A percentile compares a stretch with the other conserved stretches of the same genome.
Conservation (phyloP, 164 flowering plant genomes). For the Stephania cephalantha region DNA sequence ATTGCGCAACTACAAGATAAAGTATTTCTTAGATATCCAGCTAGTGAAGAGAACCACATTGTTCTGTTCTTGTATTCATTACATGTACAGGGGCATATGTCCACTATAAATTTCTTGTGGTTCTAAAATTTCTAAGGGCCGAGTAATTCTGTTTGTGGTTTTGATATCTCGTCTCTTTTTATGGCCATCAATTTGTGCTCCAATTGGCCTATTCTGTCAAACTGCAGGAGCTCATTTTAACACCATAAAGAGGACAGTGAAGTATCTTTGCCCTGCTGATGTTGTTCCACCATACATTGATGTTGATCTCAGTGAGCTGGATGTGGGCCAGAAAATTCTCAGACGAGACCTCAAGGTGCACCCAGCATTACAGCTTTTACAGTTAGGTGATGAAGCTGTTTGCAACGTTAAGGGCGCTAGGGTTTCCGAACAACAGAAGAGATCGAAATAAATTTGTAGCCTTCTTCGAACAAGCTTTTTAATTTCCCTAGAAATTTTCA, state of each 20-base stretch:
- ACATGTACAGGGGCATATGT: no score
- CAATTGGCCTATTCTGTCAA: neutral
- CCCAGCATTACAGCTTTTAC: constrained; percentile 66
- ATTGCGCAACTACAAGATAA: no score
- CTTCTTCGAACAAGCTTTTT: neutral
- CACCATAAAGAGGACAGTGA: constrained; percentile 73
- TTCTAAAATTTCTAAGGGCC: no score
- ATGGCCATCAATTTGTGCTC: neutral
- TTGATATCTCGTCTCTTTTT: neutral
- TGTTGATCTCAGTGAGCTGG: constrained; percentile 90
- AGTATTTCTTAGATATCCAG: no score
- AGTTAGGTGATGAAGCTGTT: constrained; percentile 52
- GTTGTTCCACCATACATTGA: constrained; percentile 90
- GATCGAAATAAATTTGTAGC: constrained; percentile 34
- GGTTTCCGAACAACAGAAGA: constrained; percentile 57
- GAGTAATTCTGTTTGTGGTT: neutral
- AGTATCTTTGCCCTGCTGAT: constrained; percentile 86
- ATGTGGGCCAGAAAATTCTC: constrained; percentile 69
- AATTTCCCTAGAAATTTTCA: neutral
- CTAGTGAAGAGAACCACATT: no score
- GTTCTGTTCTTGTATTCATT: no score
- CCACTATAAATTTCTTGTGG: no score
- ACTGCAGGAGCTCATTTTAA: constrained; percentile 67
- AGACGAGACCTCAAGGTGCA: constrained; percentile 83
- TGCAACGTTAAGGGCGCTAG: constrained; percentile 66